Evolutionary conservation across 768 basidiomycete species (phyloP).

Genomic region (Vishniacozyma victoriae): DNA sequence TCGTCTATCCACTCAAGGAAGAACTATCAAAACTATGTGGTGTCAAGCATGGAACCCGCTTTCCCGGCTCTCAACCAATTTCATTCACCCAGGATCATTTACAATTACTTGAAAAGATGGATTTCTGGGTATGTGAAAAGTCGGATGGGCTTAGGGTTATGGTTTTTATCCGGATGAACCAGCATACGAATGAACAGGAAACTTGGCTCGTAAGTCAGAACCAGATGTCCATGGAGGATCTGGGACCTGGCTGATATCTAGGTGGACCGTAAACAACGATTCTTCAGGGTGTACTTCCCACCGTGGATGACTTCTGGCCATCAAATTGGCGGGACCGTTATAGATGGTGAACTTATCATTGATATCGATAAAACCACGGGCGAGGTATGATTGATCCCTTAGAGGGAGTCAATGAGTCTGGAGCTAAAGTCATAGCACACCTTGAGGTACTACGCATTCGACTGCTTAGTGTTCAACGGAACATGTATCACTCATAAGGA

Average conservation of each 20-base stretch:
- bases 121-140: conserved; percentile 99
- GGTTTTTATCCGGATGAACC: conserved; percentile 65
- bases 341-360: conserved; percentile 91
- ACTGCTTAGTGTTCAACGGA: conserved; percentile 79
- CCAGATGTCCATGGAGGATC: background rate
- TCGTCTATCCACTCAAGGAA: conserved; percentile 18
- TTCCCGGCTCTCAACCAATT: conserved; percentile 93
- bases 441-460: conserved; percentile 78
- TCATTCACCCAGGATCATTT: conserved; percentile 72
- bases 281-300: conserved; percentile 78
- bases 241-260: conserved; percentile 45
- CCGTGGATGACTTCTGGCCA: conserved; percentile 67
- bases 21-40: conserved; percentile 31
- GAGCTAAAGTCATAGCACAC: conserved; percentile 60
- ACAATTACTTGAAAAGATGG: conserved; percentile 68
- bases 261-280: conserved; percentile 92
- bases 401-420: background rate
- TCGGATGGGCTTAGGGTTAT: conserved; percentile 91
- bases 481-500: conserved; percentile 79
- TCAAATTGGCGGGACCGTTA: conserved; percentile 69
- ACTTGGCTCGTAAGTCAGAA: conserved; percentile 65
- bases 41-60: conserved; percentile 44
- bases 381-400: conserved; percentile 52
- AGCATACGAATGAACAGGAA: conserved; percentile 50
- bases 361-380: conserved; percentile 75